Conservation (phyloP, 805 yeast genomes). For the Starmerella gropengiesseri region DNA sequence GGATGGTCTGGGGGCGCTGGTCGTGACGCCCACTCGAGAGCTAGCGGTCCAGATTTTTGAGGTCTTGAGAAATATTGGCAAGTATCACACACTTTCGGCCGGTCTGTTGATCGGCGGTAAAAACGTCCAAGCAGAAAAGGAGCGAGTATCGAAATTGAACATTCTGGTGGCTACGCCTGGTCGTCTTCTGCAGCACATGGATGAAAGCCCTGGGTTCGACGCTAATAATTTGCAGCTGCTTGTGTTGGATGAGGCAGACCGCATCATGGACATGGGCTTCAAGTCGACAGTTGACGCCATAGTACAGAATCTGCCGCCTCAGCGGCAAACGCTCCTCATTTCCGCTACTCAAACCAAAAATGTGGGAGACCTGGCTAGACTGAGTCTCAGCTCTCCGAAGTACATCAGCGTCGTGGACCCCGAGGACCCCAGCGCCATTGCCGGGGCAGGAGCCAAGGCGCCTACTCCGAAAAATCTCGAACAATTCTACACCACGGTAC, state of each 20-base stretch:
- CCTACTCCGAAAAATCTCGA: conserved; percentile 76
- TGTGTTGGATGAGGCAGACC: conserved; percentile 84
- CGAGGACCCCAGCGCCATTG: conserved; percentile 13
- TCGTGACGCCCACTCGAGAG: conserved; percentile 88
- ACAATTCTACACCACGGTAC: conserved; percentile 66
- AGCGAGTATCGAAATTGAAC: conserved; percentile 66
- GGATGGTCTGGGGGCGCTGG: conserved; percentile 83
- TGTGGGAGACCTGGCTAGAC: conserved; percentile 69
- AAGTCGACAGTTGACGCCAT: conserved; percentile 72
- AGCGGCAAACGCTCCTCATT: conserved; percentile 72
- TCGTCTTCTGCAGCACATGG: conserved; percentile 77
- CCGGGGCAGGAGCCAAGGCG: conserved; percentile 20
- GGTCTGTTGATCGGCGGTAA: conserved; percentile 92
- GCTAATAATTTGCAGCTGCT: conserved; percentile 62
- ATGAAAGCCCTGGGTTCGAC: conserved; percentile 75
- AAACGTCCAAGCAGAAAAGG: conserved; percentile 70
- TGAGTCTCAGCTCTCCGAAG: conserved; percentile 55
- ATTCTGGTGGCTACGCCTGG: conserved; percentile 90
- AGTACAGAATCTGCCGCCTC: conserved; percentile 61
- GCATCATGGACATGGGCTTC: conserved; percentile 91
- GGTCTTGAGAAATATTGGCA: conserved; percentile 72
- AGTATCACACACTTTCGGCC: conserved; percentile 64
- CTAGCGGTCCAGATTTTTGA: conserved; percentile 84
- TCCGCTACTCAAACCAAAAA: conserved; percentile 86
- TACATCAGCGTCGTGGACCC: conserved; percentile 41